These are phyloP conservation scores for Corylus heterophylla DNA, from an alignment of 306 rosid species.

Conservation along the genomic window DNA sequence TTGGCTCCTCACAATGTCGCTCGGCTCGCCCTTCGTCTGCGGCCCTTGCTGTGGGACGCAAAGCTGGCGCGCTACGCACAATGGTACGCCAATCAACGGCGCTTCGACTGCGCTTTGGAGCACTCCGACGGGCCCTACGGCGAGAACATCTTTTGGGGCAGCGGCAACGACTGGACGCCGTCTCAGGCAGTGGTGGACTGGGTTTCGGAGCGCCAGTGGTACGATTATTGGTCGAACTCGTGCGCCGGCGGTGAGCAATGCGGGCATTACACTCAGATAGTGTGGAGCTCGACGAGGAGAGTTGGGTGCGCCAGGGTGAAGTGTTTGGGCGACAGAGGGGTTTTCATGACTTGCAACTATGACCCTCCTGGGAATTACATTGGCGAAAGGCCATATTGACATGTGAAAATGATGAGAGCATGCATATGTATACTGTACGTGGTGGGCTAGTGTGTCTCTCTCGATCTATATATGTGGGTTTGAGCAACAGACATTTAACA, in stretches of 20 bases:
- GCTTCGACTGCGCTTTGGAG: conserved; percentile 57
- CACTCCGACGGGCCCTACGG: conserved; percentile 89
- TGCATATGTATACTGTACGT: neutral
- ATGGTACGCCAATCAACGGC: conserved; percentile 72
- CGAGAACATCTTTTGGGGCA: conserved; percentile 95
- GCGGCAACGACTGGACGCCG: conserved; percentile 73
- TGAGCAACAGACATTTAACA: neutral
- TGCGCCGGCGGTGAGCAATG: conserved; percentile 57
- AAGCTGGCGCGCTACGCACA: conserved; percentile 57
- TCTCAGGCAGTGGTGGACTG: conserved; percentile 71
- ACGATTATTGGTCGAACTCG: conserved; percentile 55
- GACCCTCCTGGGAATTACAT: conserved; percentile 91
- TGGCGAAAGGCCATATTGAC: conserved; percentile 80
- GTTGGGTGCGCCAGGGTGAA: conserved; percentile 75
- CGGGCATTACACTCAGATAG: conserved; percentile 91
- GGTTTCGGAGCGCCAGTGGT: conserved; percentile 61
- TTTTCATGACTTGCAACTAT: conserved; percentile 82
- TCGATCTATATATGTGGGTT: too few relatives aligned
- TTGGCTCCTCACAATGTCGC: conserved; percentile 71
- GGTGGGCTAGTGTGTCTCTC: neutral
- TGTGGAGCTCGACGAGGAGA: conserved; percentile 55
- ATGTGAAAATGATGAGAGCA: neutral
- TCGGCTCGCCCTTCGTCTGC: conserved; percentile 35
- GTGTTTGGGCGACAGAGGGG: conserved; percentile 56
- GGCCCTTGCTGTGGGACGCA: conserved; percentile 55